Evolutionary conservation across 1,284 basidiomycete species (phyloP).

Genomic region (Ustilago loliicola): DNA sequence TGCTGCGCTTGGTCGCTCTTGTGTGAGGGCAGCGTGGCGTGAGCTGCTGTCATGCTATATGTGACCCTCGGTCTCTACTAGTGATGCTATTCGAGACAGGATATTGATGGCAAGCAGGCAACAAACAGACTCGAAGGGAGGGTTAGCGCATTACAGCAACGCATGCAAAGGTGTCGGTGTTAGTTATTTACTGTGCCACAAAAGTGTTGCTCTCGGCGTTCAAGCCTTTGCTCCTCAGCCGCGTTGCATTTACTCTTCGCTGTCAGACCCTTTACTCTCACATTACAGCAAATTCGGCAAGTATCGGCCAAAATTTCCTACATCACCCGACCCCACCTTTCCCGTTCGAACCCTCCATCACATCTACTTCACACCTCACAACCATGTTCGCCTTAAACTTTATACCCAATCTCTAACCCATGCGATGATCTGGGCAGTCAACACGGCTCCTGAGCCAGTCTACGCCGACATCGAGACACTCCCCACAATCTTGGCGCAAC

Average conservation of each 20-base stretch:
- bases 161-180: neutral
- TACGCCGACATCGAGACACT: conserved; percentile 37
- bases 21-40: neutral
- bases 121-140: no score
- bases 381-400: neutral
- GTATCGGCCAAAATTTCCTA: neutral
- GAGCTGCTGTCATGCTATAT: conserved; percentile 7
- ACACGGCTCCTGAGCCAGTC: conserved; percentile 31
- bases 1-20: neutral
- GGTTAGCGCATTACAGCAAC: neutral
- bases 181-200: neutral
- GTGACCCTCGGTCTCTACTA: neutral
- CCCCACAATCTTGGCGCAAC: conserved; percentile 40
- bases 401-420: neutral
- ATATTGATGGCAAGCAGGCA: neutral
- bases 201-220: conserved; percentile 6
- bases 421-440: conserved; percentile 37
- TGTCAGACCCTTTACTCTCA: neutral
- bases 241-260: neutral
- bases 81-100: neutral
- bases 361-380: neutral
- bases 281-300: neutral
- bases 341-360: neutral
- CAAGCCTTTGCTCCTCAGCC: neutral
- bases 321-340: neutral